Percentiles rank a stretch among this genome's conserved stretches.
These are phyloP conservation scores for Arabidopsis lyrata DNA, from an alignment of 441 rosid species.

Conservation along the genomic window DNA sequence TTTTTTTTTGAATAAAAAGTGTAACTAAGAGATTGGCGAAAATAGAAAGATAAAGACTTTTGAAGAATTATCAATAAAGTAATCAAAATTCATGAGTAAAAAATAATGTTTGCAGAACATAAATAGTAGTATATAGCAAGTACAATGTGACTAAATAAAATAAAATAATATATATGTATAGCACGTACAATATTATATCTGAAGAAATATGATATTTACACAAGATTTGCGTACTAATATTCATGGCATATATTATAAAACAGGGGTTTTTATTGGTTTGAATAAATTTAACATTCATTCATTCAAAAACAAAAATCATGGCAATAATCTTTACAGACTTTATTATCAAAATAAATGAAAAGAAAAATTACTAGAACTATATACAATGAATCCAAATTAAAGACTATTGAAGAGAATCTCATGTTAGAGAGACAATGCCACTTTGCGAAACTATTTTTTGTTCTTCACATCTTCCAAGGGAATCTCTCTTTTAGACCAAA, in stretches of 20 bases:
- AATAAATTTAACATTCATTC: too few species aligned
- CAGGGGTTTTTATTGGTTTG: too few species aligned
- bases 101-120: background rate
- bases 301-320: background rate
- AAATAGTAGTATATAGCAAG: background rate
- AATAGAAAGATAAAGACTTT: background rate
- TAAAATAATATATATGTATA: too few species aligned
- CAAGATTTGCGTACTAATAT: background rate
- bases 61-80: background rate
- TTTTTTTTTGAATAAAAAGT: background rate
- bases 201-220: background rate
- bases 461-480: constrained; percentile 8
- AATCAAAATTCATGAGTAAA: background rate
- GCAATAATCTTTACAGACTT: background rate
- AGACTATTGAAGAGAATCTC: background rate
- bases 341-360: background rate
- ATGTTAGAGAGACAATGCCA: background rate
- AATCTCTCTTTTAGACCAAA: background rate
- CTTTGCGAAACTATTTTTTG: background rate
- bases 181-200: background rate
- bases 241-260: background rate
- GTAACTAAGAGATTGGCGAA: background rate
- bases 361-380: background rate
- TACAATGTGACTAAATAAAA: too few species aligned
- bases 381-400: background rate